Conservation (phyloP, 148 eudicot species). For the Selenicereus undatus region DNA sequence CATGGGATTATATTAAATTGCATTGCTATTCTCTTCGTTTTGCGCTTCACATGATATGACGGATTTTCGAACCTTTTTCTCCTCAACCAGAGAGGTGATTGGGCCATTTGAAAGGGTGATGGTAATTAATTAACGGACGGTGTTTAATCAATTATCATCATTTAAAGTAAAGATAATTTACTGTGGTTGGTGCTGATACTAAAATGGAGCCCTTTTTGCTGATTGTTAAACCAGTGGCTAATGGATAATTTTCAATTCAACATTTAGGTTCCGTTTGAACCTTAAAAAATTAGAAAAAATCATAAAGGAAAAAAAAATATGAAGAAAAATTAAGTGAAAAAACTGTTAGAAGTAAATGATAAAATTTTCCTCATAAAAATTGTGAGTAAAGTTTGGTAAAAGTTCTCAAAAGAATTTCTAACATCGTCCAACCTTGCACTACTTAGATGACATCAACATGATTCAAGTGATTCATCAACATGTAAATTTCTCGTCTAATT, state of each 20-base stretch:
- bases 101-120: background rate
- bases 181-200: background rate
- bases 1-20: background rate
- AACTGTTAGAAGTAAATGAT: too few species aligned
- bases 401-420: too few species aligned
- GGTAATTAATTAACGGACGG: background rate
- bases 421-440: too few species aligned
- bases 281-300: too few species aligned
- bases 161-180: background rate
- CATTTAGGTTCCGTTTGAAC: too few species aligned
- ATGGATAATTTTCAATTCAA: background rate
- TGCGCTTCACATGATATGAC: slow-evolving; percentile 23
- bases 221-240: background rate
- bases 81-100: background rate
- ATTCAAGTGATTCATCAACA: too few species aligned
- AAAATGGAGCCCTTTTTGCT: background rate
- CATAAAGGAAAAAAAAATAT: too few species aligned
- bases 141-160: background rate
- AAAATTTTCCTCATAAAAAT: too few species aligned
- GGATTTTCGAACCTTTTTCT: background rate
- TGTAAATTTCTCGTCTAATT: too few species aligned
- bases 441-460: too few species aligned
- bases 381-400: too few species aligned
- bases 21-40: slow-evolving; percentile 4
- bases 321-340: too few species aligned